Evolutionary conservation across 371 early-diverging fungal genomes (phyloP).

Genomic region (Mortierella polycephala): DNA sequence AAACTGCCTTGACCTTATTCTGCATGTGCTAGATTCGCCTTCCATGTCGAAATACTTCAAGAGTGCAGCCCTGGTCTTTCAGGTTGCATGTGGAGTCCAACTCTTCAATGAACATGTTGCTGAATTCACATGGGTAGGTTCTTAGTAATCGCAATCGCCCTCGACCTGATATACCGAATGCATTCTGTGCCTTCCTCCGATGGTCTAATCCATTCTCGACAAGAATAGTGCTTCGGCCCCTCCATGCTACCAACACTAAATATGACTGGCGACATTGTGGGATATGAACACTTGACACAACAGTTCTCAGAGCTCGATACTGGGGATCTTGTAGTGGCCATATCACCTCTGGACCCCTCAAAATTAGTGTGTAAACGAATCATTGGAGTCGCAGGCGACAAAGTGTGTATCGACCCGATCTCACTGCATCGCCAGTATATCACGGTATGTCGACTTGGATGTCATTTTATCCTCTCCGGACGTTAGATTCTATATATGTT

Average conservation of each 20-base stretch:
- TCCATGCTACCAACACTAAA: conserved; percentile 89
- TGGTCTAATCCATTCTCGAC: not conserved
- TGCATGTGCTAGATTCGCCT: too few species aligned
- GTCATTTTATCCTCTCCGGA: not conserved
- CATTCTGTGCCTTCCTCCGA: not conserved
- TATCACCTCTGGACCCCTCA: conserved; percentile 73
- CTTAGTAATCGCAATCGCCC: not conserved
- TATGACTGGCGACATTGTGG: conserved; percentile 73
- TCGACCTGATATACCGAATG: not conserved
- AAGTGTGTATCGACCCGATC: conserved; percentile 69
- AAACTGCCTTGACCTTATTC: not conserved
- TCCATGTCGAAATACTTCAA: conserved; percentile 37
- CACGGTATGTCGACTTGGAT: conserved; percentile 50
- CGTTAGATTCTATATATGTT: too few species aligned
- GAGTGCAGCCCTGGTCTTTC: conserved; percentile 54
- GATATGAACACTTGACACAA: conserved; percentile 71
- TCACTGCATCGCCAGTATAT: conserved; percentile 62
- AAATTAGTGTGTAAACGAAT: conserved; percentile 81
- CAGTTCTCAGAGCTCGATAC: conserved; percentile 62
- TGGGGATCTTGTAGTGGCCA: conserved; percentile 82
- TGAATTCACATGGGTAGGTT: conserved; percentile 75
- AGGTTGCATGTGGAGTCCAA: conserved; percentile 69
- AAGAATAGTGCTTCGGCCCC: conserved; percentile 78
- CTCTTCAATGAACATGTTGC: conserved; percentile 71
- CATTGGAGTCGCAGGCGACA: conserved; percentile 77